Evolutionary conservation across 306 rosid species (phyloP), one percentile per base, ranked within the genome.

Genomic region (Ormosia emarginata): DNA sequence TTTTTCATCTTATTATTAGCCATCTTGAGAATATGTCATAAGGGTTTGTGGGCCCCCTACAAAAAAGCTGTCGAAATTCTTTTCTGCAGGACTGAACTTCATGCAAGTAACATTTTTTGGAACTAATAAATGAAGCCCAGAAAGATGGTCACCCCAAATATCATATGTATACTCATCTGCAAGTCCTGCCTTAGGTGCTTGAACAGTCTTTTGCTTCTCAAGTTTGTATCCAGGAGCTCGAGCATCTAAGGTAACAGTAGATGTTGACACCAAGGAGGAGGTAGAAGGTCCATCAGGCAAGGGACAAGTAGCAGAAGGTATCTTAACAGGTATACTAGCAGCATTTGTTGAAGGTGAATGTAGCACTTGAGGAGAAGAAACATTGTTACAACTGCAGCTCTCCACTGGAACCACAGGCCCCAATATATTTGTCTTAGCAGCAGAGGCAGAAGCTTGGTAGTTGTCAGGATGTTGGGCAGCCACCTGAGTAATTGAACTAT

Each of bases 71-170:
- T 95, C 92, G 61, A 93, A 92, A 68, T 86, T 87, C 59, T 76
- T 88, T 64, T 82, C 90, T 34, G 66, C 77, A 69, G 85, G 74
- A 79, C 88, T 82, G 52, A 87, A 88, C 87, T 84, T 82, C 88
- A 88, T 68, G 55, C 88, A 81, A 61, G 88, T 77, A 15, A 85
- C 88, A 88, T 86, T 84, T 67, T 85, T 89, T 59, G 82, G 84
- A 86, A 81, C 86, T 77, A 80, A 66, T 82, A 92, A 85, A 87
- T 91, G 92, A 80, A 92, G 90, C 71, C 94, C 89, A 68, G 97
- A 87, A 24, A 95, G 92, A 87, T 93, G 98, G 47, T 82, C 97
- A 58, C 96, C 98, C 99, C 99, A 95, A 50, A 95, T 95, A 88
- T 95, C 99, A 89, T 95, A 93, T 65, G 86, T 77, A 86, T 89